Evolutionary conservation across 2,329 filamentous ascomycete species (phyloP), one percentile per base, ranked within the genome.

Genomic region (Rachicladosporium sp.): DNA sequence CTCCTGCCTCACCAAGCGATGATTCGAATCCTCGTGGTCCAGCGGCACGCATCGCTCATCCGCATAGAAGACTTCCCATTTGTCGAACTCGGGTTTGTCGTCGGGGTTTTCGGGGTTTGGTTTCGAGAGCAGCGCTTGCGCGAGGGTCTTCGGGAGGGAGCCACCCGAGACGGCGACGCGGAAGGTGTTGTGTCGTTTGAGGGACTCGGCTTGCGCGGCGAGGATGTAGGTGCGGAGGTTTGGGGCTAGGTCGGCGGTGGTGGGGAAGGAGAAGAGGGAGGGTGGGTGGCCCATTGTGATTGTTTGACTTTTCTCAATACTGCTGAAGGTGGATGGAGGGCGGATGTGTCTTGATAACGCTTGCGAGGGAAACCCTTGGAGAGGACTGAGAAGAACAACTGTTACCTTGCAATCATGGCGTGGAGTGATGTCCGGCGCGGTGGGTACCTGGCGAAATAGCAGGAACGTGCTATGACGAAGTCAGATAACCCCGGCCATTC

Each of bases 61-160:
- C 57, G 89, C 89, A 64, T 95, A 96, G 73, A 96, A 98, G 57
- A 98, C 85, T 56, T 96, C 84, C 91, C 91, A 98, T 62, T 84
- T 86, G 59, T 73, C 69, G 64, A 93, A 94, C 53, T 82, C 70
- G 50, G 88, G 65, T 3, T 67, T 71, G 57, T 87, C 83, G 29
- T 57, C 50, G 30, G 59, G 62, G 44, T 68, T 62, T 65, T 64
- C 49, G 56, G 66, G 51, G 12, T 75, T 57, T 5, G 50, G 46
- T 6, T 4, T 4, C n/a, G 51, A 45, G 19, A 96, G 76, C 8
- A 96, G 76, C 6, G 87, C 87, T 60, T 85, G 77, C 33, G 87
- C 86, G 32, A 98, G 80, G 10, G 80, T 84, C 57, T 86, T 81
- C 41, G 91, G 91, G 34, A 98, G 76, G 10, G 88, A 95, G 52